These are phyloP conservation scores for Aspergillus intermedius DNA, from an alignment of 2,329 filamentous ascomycete genomes.

Conservation along the genomic window DNA sequence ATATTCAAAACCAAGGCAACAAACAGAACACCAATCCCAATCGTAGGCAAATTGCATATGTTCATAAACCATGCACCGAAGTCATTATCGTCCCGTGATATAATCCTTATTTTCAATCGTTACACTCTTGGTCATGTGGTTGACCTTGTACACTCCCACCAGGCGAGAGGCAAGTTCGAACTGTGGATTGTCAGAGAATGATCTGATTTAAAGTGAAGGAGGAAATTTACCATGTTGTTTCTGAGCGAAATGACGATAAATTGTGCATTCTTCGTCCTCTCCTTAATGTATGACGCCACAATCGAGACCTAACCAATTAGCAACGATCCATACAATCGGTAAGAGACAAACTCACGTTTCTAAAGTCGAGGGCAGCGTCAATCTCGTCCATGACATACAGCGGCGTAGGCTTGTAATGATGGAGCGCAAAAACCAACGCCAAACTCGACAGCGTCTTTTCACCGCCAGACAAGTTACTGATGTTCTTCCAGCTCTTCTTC, in stretches of 20 bases:
- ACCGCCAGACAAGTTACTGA: constrained; percentile 87
- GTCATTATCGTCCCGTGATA: constrained; percentile 41
- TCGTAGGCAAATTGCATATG: background rate
- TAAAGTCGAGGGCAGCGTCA: constrained; percentile 93
- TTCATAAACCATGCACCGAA: background rate
- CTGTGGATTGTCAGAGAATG: constrained; percentile 18
- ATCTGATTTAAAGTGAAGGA: background rate
- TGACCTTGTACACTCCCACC: constrained; percentile 98
- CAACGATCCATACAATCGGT: background rate
- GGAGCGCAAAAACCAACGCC: constrained; percentile 93
- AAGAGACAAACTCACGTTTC: constrained; percentile 65
- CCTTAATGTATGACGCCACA: constrained; percentile 97
- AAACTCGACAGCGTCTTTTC: constrained; percentile 94
- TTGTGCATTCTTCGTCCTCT: constrained; percentile 97
- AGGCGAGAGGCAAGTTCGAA: constrained; percentile 94
- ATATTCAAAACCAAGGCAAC: background rate
- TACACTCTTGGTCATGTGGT: constrained; percentile 94
- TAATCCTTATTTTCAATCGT: constrained; percentile 82
- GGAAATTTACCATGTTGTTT: constrained; percentile 75
- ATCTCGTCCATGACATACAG: constrained; percentile 99
- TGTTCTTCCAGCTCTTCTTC: constrained; percentile 99
- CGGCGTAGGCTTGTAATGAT: constrained; percentile 96
- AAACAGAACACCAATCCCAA: background rate
- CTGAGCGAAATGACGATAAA: constrained; percentile 97
- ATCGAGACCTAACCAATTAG: constrained; percentile 67